phyloP scores from a whole-genome alignment of 139 green algal genomes.

The Protoeuglena noctilucae region DNA sequence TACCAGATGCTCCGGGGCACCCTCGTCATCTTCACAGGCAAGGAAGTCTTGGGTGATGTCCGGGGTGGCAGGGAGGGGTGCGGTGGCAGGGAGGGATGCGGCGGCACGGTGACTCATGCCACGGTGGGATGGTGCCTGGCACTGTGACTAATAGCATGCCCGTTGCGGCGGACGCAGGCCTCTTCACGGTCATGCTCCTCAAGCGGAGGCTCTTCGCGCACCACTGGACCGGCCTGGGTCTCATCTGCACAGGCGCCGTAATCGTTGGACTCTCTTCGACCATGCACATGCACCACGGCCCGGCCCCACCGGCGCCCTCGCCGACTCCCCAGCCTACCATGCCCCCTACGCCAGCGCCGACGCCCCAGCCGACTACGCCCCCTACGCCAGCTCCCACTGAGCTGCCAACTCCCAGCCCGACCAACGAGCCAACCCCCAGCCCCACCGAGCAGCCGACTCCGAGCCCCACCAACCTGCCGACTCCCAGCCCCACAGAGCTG shows the following conservation, averaged over 20 bases:
- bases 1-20: slow-evolving; percentile 83
- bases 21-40: slow-evolving; percentile 54
- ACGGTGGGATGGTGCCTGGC: too few species aligned
- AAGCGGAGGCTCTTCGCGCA: slow-evolving; percentile 46
- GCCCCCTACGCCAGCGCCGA: neutral
- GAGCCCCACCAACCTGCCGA: too few species aligned
- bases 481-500: too few species aligned
- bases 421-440: neutral
- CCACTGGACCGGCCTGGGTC: slow-evolving; percentile 62
- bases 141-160: too few species aligned
- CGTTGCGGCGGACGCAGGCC: slow-evolving; percentile 12
- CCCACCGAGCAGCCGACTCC: neutral
- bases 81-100: too few species aligned
- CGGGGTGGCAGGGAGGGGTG: neutral
- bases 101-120: too few species aligned
- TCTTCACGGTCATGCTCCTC: slow-evolving; percentile 61
- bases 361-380: neutral
- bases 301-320: neutral
- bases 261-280: slow-evolving; percentile 56
- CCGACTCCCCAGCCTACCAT: neutral
- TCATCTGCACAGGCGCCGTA: slow-evolving; percentile 58
- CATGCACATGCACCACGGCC: too few species aligned
- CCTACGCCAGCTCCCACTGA: neutral
- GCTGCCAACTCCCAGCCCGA: neutral
- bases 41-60: neutral